Base-by-base conservation (phyloP, 192 early-diverging fungal genomes). In the Thamnidium elegans region DNA sequence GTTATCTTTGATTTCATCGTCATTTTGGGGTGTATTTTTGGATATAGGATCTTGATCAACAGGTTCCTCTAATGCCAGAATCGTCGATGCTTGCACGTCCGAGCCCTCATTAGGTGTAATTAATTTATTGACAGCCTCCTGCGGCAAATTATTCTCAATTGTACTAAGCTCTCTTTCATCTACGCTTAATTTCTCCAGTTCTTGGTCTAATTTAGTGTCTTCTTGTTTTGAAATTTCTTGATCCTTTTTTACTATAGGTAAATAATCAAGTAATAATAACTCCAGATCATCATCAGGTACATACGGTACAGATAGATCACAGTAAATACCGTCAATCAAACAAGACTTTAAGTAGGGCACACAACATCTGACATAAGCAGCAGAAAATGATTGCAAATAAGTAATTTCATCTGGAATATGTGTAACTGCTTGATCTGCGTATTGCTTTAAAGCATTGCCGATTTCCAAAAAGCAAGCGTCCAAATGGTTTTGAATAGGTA, bases 291-390 rank as follows among this genome's bases (percentile, higher is more conserved):
- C 31, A 23, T 63, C 61, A 11, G 32, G 32, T 19, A 7, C 13
- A 39, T 23, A 31, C 20, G 13, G 14, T 1, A 26, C 13, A 54
- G 50, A 53, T 17, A 54, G 42, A 6, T 64, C 51, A 1, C 50
- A 64, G 50, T 69, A 74, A 32, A 74, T 67, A 10, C 72, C 72
- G 13, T 69, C 63, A 5, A 43, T 26, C 30, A 74, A 46, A 53
- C 72, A 74, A 13, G 62, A 48, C 6, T 61, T 62, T 17, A 71
- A 44, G 47, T 52, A 76, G 9, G 74, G 69, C 50, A 69, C 67
- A 59, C 69, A 63, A 17, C 62, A 68, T 7, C 67, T 65, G 3
- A 62, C 55, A 50, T 72, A 76, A 4, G 66, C 66, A n/a, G 70
- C 32, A 2, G 44, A 30, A 64, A 69, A 76, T 3, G 70, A 51